Evolutionary conservation across 495 filamentous ascomycete species (phyloP).

Genomic region (Podospora sp.): DNA sequence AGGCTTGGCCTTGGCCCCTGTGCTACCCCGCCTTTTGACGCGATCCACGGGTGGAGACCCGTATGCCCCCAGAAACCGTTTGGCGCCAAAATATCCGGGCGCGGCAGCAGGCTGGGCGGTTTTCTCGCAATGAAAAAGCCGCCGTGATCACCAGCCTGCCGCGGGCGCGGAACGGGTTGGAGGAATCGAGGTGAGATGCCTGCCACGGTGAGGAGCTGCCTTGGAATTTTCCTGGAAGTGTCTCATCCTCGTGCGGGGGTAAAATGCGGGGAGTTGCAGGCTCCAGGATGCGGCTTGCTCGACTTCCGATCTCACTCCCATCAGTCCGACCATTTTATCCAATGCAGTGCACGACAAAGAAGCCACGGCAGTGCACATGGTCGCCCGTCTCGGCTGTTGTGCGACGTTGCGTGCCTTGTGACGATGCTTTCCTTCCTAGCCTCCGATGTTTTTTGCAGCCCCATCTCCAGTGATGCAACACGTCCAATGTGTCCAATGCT

Average conservation of each 20-base stretch:
- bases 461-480: neutral
- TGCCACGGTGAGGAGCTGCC: neutral
- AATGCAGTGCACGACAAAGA: conserved; percentile 9
- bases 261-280: conserved; percentile 1
- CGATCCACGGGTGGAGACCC: conserved; percentile 8
- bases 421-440: neutral
- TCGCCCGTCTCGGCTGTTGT: conserved; percentile 9
- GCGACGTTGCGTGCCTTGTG: neutral
- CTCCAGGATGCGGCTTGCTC: neutral
- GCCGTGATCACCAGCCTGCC: neutral
- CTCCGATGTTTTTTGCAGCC: neutral
- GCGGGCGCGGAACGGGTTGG: neutral
- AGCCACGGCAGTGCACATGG: conserved; percentile 8
- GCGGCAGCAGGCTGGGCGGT: neutral
- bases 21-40: conserved; percentile 24
- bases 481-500: neutral
- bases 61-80: neutral
- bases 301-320: conserved; percentile 4
- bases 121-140: neutral
- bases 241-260: neutral
- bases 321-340: conserved; percentile 16
- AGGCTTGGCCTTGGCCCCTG: conserved; percentile 1
- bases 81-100: conserved; percentile 27
- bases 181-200: neutral
- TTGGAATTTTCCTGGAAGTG: neutral